Percentiles rank a stretch among this genome's conserved stretches.
Conservation (phyloP, 1,284 basidiomycete genomes). For the Leccinum fuscescens region DNA sequence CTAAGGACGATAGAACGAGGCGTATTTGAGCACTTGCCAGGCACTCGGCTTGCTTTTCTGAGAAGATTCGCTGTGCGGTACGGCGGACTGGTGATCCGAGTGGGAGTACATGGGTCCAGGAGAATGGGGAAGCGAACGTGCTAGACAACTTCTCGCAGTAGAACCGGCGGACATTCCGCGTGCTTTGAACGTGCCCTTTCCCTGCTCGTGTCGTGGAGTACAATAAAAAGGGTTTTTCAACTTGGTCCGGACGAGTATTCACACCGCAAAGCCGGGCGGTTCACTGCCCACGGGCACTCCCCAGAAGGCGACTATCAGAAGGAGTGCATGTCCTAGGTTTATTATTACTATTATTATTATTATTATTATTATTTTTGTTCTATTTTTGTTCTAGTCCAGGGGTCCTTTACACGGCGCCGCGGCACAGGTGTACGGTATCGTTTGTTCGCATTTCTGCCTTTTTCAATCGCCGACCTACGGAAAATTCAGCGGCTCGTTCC, state of each 20-base stretch:
- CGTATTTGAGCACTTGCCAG: conserved; percentile 31
- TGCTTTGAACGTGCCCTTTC: conserved; percentile 15
- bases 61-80: conserved; percentile 25
- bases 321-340: conserved; percentile 3
- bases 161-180: conserved; percentile 15
- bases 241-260: conserved; percentile 8
- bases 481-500: conserved; percentile 19
- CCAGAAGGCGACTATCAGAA: conserved; percentile 13
- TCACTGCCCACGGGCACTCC: conserved; percentile 5
- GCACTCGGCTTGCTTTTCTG: conserved; percentile 24
- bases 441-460: conserved; percentile 7
- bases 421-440: conserved; percentile 29
- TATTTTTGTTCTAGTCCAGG: conserved; percentile 21
- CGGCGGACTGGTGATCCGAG: conserved; percentile 32
- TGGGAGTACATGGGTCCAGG: conserved; percentile 30
- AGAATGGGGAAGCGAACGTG: conserved; percentile 23
- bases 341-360: conserved; percentile 22
- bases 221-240: conserved; percentile 7
- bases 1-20: conserved; percentile 21
- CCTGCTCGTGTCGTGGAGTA: conserved; percentile 1
- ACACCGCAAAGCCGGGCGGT: conserved; percentile 17
- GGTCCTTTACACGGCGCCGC: conserved; percentile 22
- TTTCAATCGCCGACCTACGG: conserved; percentile 33
- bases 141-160: conserved; percentile 6
- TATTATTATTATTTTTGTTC: not conserved